Conservation (phyloP, 2,329 filamentous ascomycete species). For the Pseudocercospora eumusae region DNA sequence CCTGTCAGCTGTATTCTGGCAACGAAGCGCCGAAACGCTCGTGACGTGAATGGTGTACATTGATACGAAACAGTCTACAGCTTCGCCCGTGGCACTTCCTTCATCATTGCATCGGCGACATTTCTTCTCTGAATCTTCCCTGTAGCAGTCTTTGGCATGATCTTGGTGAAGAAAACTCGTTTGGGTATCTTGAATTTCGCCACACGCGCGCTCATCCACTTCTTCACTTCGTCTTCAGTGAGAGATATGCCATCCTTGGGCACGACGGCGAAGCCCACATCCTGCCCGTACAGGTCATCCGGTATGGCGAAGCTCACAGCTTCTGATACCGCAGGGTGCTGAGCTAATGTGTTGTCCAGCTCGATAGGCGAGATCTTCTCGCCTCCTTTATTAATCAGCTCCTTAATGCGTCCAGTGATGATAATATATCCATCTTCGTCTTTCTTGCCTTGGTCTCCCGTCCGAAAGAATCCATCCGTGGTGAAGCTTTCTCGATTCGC, state of each 20-base stretch:
- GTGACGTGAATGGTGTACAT: not conserved
- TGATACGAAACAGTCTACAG: constrained; percentile 15
- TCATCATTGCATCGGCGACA: constrained; percentile 79
- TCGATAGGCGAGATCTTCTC: constrained; percentile 90
- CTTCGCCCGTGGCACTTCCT: constrained; percentile 41
- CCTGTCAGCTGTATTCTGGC: not conserved
- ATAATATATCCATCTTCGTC: constrained; percentile 79
- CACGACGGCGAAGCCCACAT: constrained; percentile 75
- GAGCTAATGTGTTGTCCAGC: constrained; percentile 77
- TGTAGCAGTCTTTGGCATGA: constrained; percentile 85
- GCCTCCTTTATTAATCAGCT: constrained; percentile 86
- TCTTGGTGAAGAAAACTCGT: constrained; percentile 78
- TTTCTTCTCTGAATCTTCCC: constrained; percentile 84
- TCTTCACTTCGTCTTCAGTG: constrained; percentile 63
- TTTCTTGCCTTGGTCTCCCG: constrained; percentile 80
- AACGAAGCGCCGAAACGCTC: not conserved
- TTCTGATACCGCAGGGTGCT: constrained; percentile 71
- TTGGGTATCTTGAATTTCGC: constrained; percentile 86
- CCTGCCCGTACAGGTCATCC: constrained; percentile 81
- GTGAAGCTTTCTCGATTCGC: constrained; percentile 77
- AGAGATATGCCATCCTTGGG: constrained; percentile 61
- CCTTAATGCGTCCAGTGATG: constrained; percentile 91
- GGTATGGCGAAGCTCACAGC: constrained; percentile 82
- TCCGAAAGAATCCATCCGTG: constrained; percentile 77
- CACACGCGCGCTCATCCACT: constrained; percentile 68